Evolutionary conservation across 2,329 filamentous ascomycete species (phyloP).

Genomic region (Sporothrix brunneoviolacea): DNA sequence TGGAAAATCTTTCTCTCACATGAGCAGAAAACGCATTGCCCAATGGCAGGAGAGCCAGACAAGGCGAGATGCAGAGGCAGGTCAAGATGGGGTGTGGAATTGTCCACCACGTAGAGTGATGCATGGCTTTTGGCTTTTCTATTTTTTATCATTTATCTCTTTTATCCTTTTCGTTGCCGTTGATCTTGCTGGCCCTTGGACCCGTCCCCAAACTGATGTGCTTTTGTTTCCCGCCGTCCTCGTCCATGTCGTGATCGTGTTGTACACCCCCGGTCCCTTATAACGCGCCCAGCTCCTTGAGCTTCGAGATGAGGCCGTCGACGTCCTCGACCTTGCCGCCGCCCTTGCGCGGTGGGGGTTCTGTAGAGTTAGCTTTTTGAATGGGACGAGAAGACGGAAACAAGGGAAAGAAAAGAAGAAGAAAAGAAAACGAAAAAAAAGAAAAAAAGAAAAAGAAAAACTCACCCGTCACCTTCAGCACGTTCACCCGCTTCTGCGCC

Average conservation of each 20-base stretch:
- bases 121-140: background rate
- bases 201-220: background rate
- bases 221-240: background rate
- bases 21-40: no score
- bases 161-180: background rate
- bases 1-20: no score
- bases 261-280: constrained; percentile 42
- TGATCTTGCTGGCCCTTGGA: no score
- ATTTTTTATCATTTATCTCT: background rate
- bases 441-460: constrained; percentile 18
- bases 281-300: constrained; percentile 93
- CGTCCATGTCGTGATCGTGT: no score
- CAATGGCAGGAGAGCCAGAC: no score
- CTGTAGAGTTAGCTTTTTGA: constrained; percentile 37
- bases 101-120: no score
- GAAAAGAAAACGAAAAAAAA: background rate
- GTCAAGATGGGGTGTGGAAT: no score
- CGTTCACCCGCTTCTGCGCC: constrained; percentile 71
- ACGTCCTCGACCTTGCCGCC: constrained; percentile 98
- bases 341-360: constrained; percentile 80
- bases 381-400: background rate
- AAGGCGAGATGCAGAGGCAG: no score
- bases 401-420: background rate
- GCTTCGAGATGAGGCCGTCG: constrained; percentile 83
- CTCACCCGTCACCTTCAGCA: constrained; percentile 77